A percentile compares a stretch with the other conserved stretches of the same genome.
These are phyloP conservation scores for Agroathelia rolfsii DNA, from an alignment of 1,284 basidiomycete genomes.

Conservation along the genomic window DNA sequence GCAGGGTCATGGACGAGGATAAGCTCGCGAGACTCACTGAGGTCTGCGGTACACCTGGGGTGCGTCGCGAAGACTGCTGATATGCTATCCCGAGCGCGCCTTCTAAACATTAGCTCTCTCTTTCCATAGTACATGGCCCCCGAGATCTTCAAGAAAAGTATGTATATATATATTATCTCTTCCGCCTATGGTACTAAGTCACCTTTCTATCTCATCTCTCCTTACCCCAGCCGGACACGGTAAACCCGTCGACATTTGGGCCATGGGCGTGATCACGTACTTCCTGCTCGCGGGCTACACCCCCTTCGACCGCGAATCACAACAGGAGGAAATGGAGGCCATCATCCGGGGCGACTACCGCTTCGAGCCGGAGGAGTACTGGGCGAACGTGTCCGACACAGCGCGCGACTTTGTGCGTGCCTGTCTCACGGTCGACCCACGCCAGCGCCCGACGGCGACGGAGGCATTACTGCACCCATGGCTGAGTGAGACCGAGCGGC, in stretches of 20 bases:
- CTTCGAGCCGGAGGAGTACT: slow-evolving; percentile 87
- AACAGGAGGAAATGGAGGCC: slow-evolving; percentile 85
- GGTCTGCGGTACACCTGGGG: slow-evolving; percentile 86
- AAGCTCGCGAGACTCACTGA: slow-evolving; percentile 86
- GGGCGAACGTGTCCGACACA: slow-evolving; percentile 73
- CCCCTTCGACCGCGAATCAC: slow-evolving; percentile 86
- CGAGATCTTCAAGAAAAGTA: slow-evolving; percentile 93
- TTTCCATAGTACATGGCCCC: slow-evolving; percentile 86
- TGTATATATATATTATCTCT: slow-evolving; percentile 15
- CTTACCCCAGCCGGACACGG: slow-evolving; percentile 69
- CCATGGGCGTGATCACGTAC: slow-evolving; percentile 94
- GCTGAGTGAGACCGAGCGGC: slow-evolving; percentile 58
- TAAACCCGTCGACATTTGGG: slow-evolving; percentile 96
- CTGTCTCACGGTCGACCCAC: slow-evolving; percentile 81
- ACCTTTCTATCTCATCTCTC: slow-evolving; percentile 1
- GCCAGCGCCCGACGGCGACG: slow-evolving; percentile 65
- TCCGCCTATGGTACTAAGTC: slow-evolving; percentile 3
- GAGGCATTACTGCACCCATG: slow-evolving; percentile 67
- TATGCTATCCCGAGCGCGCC: slow-evolving; percentile 1
- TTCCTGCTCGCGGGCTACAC: slow-evolving; percentile 94
- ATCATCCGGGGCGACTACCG: slow-evolving; percentile 88
- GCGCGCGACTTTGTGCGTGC: slow-evolving; percentile 74
- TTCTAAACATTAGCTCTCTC: slow-evolving; percentile 12
- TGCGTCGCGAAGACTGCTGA: slow-evolving; percentile 21
- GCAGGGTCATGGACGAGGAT: slow-evolving; percentile 83